Conservation (phyloP, 345 rosid genomes). For the Lenwebbia sp. region DNA sequence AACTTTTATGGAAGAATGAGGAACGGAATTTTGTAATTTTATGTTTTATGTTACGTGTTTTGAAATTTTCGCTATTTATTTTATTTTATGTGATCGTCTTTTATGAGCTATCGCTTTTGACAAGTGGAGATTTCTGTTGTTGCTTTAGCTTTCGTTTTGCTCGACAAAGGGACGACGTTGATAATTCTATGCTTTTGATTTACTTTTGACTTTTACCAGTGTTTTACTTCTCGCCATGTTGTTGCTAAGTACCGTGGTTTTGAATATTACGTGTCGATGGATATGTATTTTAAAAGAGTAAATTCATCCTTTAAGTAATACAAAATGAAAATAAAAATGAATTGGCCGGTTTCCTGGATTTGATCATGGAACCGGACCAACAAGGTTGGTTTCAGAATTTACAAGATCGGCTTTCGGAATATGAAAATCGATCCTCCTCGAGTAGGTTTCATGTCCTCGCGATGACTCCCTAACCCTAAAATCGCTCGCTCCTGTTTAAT, state of each 20-base stretch:
- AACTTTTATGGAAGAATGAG: accelerated
- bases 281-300: background rate
- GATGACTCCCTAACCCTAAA: background rate
- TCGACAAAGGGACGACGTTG: background rate
- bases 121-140: too few relatives aligned
- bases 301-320: too few relatives aligned
- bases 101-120: background rate
- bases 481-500: too few relatives aligned
- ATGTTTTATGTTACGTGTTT: background rate
- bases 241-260: background rate
- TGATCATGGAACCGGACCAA: too few relatives aligned
- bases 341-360: accelerated
- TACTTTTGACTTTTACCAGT: background rate
- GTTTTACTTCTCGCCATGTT: background rate
- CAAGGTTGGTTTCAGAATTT: too few relatives aligned
- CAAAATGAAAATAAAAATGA: accelerated
- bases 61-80: background rate
- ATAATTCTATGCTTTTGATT: background rate
- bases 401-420: too few relatives aligned
- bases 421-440: too few relatives aligned
- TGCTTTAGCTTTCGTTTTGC: background rate
- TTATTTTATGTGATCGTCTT: background rate
- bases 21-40: too few relatives aligned
- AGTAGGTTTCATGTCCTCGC: too few relatives aligned
- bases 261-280: accelerated